Conservation (phyloP, 2,329 filamentous ascomycete species). For the Fusarium annulatum region DNA sequence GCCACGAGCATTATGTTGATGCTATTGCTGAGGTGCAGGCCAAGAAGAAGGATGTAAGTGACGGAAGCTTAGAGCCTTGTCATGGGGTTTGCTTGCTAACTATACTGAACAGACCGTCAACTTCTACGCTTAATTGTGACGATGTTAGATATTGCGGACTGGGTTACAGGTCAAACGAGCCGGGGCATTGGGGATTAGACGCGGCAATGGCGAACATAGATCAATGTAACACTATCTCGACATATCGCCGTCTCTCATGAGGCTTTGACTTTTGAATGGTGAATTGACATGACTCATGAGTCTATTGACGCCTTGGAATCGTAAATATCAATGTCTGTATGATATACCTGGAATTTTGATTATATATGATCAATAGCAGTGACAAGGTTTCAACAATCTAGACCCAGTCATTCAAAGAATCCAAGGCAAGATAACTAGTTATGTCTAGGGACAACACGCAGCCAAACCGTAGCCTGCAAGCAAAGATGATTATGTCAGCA, state of each 20-base stretch:
- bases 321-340: background rate
- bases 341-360: background rate
- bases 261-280: background rate
- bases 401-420: background rate
- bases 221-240: slow-evolving; percentile 44
- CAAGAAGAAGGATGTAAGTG: slow-evolving; percentile 88
- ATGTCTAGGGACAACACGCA: background rate
- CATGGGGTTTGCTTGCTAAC: slow-evolving; percentile 22
- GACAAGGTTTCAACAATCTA: background rate
- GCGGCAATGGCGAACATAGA: slow-evolving; percentile 38
- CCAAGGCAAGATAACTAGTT: background rate
- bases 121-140: slow-evolving; percentile 60
- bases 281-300: background rate
- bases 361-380: background rate
- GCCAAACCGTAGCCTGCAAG: background rate
- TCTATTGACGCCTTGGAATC: background rate
- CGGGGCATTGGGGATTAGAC: slow-evolving; percentile 36
- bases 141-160: slow-evolving; percentile 17
- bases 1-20: slow-evolving; percentile 98
- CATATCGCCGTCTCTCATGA: slow-evolving; percentile 5
- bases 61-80: background rate
- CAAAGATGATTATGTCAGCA: background rate
- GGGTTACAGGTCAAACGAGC: slow-evolving; percentile 21
- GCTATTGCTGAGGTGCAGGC: slow-evolving; percentile 95
- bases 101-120: slow-evolving; percentile 62